Base-by-base conservation (phyloP, 192 early-diverging fungal genomes). In the Thamnidium elegans region DNA sequence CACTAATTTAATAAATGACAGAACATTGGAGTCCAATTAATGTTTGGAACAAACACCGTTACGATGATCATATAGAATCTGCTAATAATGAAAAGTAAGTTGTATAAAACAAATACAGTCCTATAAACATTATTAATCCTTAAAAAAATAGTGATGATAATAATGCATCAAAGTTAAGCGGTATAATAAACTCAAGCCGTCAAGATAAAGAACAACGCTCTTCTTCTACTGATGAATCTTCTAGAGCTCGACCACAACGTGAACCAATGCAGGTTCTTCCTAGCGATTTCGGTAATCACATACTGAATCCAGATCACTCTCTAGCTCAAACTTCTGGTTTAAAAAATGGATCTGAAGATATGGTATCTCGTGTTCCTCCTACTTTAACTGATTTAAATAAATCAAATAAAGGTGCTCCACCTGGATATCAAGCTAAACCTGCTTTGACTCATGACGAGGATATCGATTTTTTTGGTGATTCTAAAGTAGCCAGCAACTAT, bases 401-500 rank as follows among this genome's bases (percentile, higher is more conserved):
- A 2, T n/a, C 8, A 17, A 34, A n/a, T 56, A 56, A 39, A 39
- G n/a, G 8, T 20, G n/a, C 30, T 19, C 31, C 31, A 19, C 55
- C 55, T 2, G n/a, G 6, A 48, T 19, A 15, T 34, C 17, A 30
- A 19, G 34, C 55, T 19, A 34, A 15, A 34, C 19, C 31, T 14
- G 10, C 55, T 9, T 39, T 34, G 9, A 56, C 31, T 39, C n/a
- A 56, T 15, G 31, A 39, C n/a, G n/a, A 30, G 17, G 55, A 32
- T 4, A 56, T 56, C 19, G n/a, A 2, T n/a, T 56, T 56, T 11
- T 56, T 56, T 56, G 55, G 55, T 19, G 55, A 56, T 10, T 56
- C 30, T 1, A 56, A 21, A n/a, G 17, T 19, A 56, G 34, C 19
- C 5, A 19, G 3, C 17, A n/a, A 30, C 32, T 17, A 34, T 7